Evolutionary conservation across 148 eudicot genomes (phyloP).

Genomic region (Heliosperma pusillum): DNA sequence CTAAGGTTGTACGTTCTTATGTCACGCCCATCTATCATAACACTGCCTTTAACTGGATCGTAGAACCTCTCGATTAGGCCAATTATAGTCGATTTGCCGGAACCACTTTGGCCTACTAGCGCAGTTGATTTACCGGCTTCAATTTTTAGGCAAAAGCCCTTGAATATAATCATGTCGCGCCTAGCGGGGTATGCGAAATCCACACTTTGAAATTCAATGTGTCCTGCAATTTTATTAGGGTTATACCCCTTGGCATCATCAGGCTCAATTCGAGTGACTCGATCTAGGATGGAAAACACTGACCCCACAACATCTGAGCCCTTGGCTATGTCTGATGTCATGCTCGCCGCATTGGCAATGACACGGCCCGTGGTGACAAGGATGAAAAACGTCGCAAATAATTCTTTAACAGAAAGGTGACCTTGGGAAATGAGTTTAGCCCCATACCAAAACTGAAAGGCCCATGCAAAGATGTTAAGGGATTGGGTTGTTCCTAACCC

Average conservation of each 20-base stretch:
- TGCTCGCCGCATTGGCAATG: conserved; percentile 83
- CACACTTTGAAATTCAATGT: conserved; percentile 51
- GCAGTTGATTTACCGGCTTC: conserved; percentile 73
- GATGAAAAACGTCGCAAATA: conserved; percentile 75
- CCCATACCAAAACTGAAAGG: conserved; percentile 85
- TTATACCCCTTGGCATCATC: conserved; percentile 53
- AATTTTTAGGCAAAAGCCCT: conserved; percentile 54
- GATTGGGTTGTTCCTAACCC: conserved; percentile 68
- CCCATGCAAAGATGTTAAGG: conserved; percentile 61
- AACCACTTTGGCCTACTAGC: conserved; percentile 81
- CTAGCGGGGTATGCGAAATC: conserved; percentile 68
- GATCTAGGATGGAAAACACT: conserved; percentile 63
- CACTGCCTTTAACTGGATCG: conserved; percentile 55
- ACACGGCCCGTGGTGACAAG: conserved; percentile 80
- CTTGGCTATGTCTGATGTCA: conserved; percentile 80
- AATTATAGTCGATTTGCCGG: conserved; percentile 79
- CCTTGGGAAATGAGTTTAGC: conserved; percentile 60
- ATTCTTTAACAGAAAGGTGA: conserved; percentile 39
- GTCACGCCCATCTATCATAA: conserved; percentile 63
- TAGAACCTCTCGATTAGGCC: conserved; percentile 71
- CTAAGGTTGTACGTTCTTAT: conserved; percentile 48
- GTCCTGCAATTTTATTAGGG: conserved; percentile 52
- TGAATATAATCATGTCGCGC: conserved; percentile 46
- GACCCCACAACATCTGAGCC: conserved; percentile 71
- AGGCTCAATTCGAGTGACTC: conserved; percentile 63